Evolutionary conservation across 805 yeast genomes (phyloP).

Genomic region (Barnettozyma populi): DNA sequence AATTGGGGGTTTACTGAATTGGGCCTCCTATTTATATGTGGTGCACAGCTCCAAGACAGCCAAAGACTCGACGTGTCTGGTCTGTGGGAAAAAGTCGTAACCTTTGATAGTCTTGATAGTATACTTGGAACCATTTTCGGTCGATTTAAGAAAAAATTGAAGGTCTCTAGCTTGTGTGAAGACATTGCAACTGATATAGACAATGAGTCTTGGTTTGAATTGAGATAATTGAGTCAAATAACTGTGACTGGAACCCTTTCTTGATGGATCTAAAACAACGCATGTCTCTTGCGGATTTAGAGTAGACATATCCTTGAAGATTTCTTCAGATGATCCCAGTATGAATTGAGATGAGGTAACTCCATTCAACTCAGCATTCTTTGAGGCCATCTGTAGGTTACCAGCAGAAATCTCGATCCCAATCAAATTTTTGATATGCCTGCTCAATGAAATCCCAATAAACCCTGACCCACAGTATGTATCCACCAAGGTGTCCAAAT

Average conservation of each 20-base stretch:
- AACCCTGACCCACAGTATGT: constrained; percentile 96
- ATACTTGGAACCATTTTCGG: constrained; percentile 56
- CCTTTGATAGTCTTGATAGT: constrained; percentile 76
- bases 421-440: constrained; percentile 65
- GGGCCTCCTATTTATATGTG: not conserved
- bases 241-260: constrained; percentile 89
- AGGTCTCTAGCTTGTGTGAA: constrained; percentile 97
- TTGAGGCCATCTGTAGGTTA: constrained; percentile 77
- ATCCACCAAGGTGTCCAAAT: constrained; percentile 68
- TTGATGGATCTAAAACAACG: constrained; percentile 91
- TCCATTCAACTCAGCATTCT: constrained; percentile 68
- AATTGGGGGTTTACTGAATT: not conserved
- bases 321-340: constrained; percentile 86
- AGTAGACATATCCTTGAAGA: constrained; percentile 56
- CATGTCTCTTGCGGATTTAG: constrained; percentile 65
- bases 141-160: constrained; percentile 65
- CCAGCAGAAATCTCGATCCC: constrained; percentile 95
- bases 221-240: constrained; percentile 80
- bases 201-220: constrained; percentile 75
- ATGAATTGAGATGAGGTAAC: constrained; percentile 73
- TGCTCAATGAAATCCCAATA: constrained; percentile 77
- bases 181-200: constrained; percentile 92
- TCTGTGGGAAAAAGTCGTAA: constrained; percentile 93
- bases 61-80: constrained; percentile 85
- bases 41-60: constrained; percentile 46